A percentile compares a stretch with the other conserved stretches of the same genome.
Evolutionary conservation across 139 green algal species (phyloP).

Genomic region (Pedinophyceae sp.): DNA sequence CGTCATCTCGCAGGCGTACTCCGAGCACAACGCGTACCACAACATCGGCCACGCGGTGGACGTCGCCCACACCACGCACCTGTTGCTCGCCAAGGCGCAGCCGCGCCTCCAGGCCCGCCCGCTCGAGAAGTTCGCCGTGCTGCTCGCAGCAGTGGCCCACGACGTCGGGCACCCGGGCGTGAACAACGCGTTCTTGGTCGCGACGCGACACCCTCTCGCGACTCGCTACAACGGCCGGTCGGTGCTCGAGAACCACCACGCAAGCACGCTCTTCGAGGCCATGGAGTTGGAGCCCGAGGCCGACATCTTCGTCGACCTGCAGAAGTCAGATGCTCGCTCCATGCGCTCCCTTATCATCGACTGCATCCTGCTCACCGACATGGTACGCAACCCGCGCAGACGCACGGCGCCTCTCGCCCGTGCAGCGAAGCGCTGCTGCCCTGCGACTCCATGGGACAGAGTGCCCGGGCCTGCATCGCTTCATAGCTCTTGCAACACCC

Average conservation of each 20-base stretch:
- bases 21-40: background rate
- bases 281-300: background rate
- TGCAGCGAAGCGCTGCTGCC: no score
- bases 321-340: background rate
- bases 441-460: no score
- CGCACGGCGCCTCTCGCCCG: no score
- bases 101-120: no score
- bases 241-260: conserved; percentile 15
- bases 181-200: conserved; percentile 10
- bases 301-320: conserved; percentile 2
- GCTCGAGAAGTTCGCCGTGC: conserved; percentile 1
- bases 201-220: background rate
- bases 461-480: no score
- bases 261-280: background rate
- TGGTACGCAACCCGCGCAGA: no score
- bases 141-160: conserved; percentile 6
- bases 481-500: no score
- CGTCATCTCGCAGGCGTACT: no score
- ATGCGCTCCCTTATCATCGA: conserved; percentile 2
- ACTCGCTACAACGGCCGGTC: conserved; percentile 10
- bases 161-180: conserved; percentile 8
- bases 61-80: background rate
- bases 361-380: conserved; percentile 6
- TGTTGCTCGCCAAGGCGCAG: background rate
- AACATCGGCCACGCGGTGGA: background rate